A percentile compares a stretch with the other conserved stretches of the same genome.
Conservation (phyloP, 73 alveolate species). For the Symbiodinium pilosum region DNA sequence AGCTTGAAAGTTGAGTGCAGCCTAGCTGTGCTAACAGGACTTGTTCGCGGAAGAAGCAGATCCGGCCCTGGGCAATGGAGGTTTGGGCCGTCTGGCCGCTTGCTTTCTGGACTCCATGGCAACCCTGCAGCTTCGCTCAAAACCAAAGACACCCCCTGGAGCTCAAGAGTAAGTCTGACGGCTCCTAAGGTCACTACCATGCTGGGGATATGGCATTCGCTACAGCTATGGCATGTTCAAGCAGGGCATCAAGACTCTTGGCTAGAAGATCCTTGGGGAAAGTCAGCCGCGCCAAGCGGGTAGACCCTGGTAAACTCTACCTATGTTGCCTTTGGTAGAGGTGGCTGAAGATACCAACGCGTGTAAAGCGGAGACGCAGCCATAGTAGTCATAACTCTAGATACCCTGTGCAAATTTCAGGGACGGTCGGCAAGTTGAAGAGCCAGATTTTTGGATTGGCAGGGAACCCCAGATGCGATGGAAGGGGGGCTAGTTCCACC, state of each 20-base stretch:
- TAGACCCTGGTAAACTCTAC: too few relatives aligned
- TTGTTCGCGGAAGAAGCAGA: constrained; percentile 99
- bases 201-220: constrained; percentile 99
- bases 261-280: background rate
- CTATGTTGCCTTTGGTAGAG: too few relatives aligned
- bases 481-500: too few relatives aligned
- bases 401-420: background rate
- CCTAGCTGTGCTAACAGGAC: too few relatives aligned
- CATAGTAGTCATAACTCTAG: too few relatives aligned
- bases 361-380: too few relatives aligned
- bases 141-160: too few relatives aligned
- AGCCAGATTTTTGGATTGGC: constrained; percentile 99
- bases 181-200: constrained; percentile 98
- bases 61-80: constrained; percentile 99
- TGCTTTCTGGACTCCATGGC: constrained; percentile 99
- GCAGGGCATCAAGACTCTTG: constrained; percentile 97
- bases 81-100: constrained; percentile 99
- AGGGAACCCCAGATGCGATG: constrained; percentile 6
- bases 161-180: too few relatives aligned
- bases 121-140: constrained; percentile 96
- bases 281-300: too few relatives aligned
- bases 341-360: too few relatives aligned
- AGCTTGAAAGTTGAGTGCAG: too few relatives aligned
- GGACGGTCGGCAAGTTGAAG: constrained; percentile 99
- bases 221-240: constrained; percentile 99